These are phyloP conservation scores for Chalciporus chontae DNA, from an alignment of 768 basidiomycete species.

Conservation along the genomic window DNA sequence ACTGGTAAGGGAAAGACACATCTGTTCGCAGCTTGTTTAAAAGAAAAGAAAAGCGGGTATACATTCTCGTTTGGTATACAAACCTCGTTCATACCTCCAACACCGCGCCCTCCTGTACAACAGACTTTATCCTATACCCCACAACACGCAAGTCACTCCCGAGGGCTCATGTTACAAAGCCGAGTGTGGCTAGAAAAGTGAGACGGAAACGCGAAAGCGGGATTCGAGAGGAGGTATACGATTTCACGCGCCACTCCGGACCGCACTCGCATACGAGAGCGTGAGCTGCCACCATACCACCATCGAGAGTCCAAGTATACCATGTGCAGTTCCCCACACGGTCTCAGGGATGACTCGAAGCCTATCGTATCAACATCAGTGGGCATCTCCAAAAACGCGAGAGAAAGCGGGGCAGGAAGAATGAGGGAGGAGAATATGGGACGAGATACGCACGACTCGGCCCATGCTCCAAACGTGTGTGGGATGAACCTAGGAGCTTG, in stretches of 20 bases:
- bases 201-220: not conserved
- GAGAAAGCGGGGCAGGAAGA: not conserved
- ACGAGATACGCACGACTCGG: constrained; percentile 52
- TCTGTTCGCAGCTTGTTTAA: too few relatives aligned
- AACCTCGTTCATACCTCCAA: not conserved
- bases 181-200: not conserved
- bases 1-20: too few relatives aligned
- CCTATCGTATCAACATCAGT: not conserved
- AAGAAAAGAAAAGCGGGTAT: not conserved
- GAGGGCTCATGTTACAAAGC: not conserved
- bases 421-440: not conserved
- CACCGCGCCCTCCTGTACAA: not conserved
- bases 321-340: constrained; percentile 71
- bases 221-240: not conserved
- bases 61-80: not conserved
- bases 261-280: constrained; percentile 45
- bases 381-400: not conserved
- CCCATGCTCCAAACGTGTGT: constrained; percentile 54
- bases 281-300: constrained; percentile 83
- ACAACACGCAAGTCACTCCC: not conserved
- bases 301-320: constrained; percentile 66
- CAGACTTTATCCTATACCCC: not conserved
- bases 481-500: constrained; percentile 81
- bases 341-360: constrained; percentile 64
- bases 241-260: constrained; percentile 22